Percentiles rank a stretch among this genome's conserved stretches.
phyloP scores from a whole-genome alignment of 495 filamentous ascomycete species.

The Geoglossum glabrum region DNA sequence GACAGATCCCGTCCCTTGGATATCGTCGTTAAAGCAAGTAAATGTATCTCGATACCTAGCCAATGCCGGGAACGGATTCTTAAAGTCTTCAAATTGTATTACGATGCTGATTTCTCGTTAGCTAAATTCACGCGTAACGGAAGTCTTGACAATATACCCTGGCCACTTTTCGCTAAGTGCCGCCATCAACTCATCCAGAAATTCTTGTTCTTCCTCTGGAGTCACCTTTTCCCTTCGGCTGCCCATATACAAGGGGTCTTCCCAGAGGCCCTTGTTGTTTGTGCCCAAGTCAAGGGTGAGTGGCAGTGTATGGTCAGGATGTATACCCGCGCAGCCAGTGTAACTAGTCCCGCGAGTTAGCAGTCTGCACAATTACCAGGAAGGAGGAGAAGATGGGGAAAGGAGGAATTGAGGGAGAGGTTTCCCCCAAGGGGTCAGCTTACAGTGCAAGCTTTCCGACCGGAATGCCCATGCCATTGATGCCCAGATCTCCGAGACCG shows the following conservation, averaged over 20 bases:
- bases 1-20: conserved; percentile 94
- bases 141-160: conserved; percentile 27
- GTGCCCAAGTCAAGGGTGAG: conserved; percentile 86
- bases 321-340: conserved; percentile 89
- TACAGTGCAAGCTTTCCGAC: conserved; percentile 27
- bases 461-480: conserved; percentile 96
- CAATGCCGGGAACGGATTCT: conserved; percentile 89
- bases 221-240: conserved; percentile 63
- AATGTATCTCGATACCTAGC: conserved; percentile 71
- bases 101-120: conserved; percentile 42
- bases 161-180: conserved; percentile 76
- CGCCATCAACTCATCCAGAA: conserved; percentile 94
- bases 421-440: conserved; percentile 29
- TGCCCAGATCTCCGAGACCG: conserved; percentile 83
- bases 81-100: conserved; percentile 97
- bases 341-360: conserved; percentile 23
- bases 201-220: conserved; percentile 68
- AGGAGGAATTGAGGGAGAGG: conserved; percentile 12
- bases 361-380: too few relatives aligned
- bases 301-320: conserved; percentile 77
- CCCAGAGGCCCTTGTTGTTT: conserved; percentile 67
- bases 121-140: conserved; percentile 4
- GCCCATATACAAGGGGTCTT: conserved; percentile 89
- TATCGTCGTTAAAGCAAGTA: conserved; percentile 97
- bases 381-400: too few relatives aligned